Base-by-base conservation (phyloP, 108 stramenopile species). In the Cafeteria roenbergensis region DNA sequence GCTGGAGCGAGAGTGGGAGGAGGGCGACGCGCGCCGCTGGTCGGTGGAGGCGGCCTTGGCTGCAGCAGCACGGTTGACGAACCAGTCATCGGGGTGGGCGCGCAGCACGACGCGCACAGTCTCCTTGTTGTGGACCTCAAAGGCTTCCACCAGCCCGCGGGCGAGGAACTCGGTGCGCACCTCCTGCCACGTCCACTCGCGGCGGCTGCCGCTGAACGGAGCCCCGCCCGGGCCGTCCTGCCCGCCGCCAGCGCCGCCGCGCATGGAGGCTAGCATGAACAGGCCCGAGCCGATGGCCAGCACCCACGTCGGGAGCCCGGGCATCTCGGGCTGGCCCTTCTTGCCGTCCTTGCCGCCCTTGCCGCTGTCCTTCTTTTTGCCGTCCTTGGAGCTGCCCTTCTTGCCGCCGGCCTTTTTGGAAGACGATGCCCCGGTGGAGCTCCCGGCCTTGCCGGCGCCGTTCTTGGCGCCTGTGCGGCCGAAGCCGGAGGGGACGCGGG, bases 161-260 rank as follows among this genome's bases (percentile, higher is more conserved):
- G 76, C 75, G 14, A 81, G 67, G 38, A 76, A 70, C 38, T 74
- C 56, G 21, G 50, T 77, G 36, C 70, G 58, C 65, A 81, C 77
- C 58, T 81, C 80, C 56, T 81, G 80, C 80, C 80, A 81, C 17
- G 70, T 69, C 22, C 77, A 77, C 62, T 79, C 78, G 30, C 63
- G 64, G 42, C 63, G 50, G 50, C 33, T 27, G 64, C 64, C 1
- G n/a, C n/a, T n/a, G n/a, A n/a, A n/a, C n/a, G n/a, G n/a, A n/a
- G n/a, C n/a, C n/a, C n/a, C n/a, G n/a, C n/a, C n/a, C n/a, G n/a
- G n/a, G n/a, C n/a, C n/a, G n/a, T n/a, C n/a, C 42, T 63, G 63
- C 42, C 42, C 63, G n/a, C 37, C 38, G 63, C 28, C 42, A 37
- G 37, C 30, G 63, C 51, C 30, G 37, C 38, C 42, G 14, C 38